Base-by-base conservation (phyloP, 2,329 filamentous ascomycete species). In the Chaetothyriales sp. region DNA sequence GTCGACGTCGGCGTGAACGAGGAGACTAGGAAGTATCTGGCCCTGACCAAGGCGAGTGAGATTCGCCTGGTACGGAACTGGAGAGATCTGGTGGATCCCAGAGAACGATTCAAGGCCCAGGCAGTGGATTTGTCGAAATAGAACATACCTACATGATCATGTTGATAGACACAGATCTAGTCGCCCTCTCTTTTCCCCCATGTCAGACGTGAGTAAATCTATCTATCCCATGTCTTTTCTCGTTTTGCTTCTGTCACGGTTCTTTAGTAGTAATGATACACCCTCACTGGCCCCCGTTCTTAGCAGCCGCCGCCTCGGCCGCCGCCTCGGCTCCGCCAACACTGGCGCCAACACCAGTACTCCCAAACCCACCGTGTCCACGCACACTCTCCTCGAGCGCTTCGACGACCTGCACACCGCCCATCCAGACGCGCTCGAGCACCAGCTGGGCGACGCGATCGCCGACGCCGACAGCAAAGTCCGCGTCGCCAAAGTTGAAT, bases 381-480 rank as follows among this genome's bases (percentile, higher is more conserved):
- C 92, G 77, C 9, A 94, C 88, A 64, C 87, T 97, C 72, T 89
- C 87, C 64, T 90, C 87, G 53, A 98, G 75, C 71, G 90, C 80
- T 62, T 86, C 75, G 1, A 97, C 90, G 64, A 94, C 89, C n/a
- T 85, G 70, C 5, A 98, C 85, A 46, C 94, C 87, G 2, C 92
- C 90, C 25, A 89, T 97, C 64, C 86, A 89, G 64, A 97, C 95
- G 67, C 88, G 81, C 77, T 98, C 92, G 52, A 98, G 74, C 59
- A 98, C 81, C 60, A 98, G 77, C 76, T 98, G 92, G 44, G 92
- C 94, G 64, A 98, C 75, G 50, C 92, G 84, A 69, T 98, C 92
- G 48, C 90, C 90, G 65, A 85, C 82, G 64, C 84, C 83, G 59
- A 98, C 75, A 45, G 72, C 75, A 65, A 94, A 97, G 66, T 95